These are phyloP conservation scores for Colletotrichum australisinense DNA, from an alignment of 2,329 filamentous ascomycete species.

Conservation along the genomic window DNA sequence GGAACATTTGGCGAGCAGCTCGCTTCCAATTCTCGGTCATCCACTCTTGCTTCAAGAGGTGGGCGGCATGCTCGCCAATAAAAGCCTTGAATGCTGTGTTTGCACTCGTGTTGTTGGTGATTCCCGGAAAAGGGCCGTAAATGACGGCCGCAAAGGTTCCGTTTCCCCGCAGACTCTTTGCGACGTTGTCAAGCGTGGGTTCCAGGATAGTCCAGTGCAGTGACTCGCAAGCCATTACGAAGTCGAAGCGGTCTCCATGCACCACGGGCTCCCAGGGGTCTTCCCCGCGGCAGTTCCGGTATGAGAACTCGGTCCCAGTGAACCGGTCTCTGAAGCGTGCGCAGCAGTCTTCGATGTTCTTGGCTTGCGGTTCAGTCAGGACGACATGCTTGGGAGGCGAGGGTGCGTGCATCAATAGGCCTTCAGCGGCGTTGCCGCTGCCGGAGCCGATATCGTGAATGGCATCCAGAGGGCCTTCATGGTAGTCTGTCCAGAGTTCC, in stretches of 20 bases:
- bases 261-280: slow-evolving; percentile 1
- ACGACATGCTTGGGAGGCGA: slow-evolving; percentile 9
- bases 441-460: slow-evolving; percentile 17
- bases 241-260: background rate
- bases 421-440: slow-evolving; percentile 13
- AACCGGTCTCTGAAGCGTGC: slow-evolving; percentile 6
- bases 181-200: slow-evolving; percentile 5
- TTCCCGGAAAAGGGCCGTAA: slow-evolving; percentile 19
- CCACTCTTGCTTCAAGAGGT: slow-evolving; percentile 6
- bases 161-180: background rate
- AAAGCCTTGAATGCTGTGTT: slow-evolving; percentile 11
- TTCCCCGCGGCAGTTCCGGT: slow-evolving; percentile 7
- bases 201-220: slow-evolving; percentile 19
- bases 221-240: slow-evolving; percentile 24
- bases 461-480: slow-evolving; percentile 4
- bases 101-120: slow-evolving; percentile 9
- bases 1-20: slow-evolving; percentile 23
- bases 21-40: slow-evolving; percentile 20
- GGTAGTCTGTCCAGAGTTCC: slow-evolving; percentile 20
- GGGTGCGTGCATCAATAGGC: background rate
- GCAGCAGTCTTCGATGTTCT: slow-evolving; percentile 10
- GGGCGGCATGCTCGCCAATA: slow-evolving; percentile 4
- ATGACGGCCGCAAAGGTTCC: slow-evolving; percentile 22
- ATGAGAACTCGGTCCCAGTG: slow-evolving; percentile 11
- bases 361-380: slow-evolving; percentile 15